phyloP scores from a whole-genome alignment of 768 basidiomycete species.

The Punctularia strigosozonata region DNA sequence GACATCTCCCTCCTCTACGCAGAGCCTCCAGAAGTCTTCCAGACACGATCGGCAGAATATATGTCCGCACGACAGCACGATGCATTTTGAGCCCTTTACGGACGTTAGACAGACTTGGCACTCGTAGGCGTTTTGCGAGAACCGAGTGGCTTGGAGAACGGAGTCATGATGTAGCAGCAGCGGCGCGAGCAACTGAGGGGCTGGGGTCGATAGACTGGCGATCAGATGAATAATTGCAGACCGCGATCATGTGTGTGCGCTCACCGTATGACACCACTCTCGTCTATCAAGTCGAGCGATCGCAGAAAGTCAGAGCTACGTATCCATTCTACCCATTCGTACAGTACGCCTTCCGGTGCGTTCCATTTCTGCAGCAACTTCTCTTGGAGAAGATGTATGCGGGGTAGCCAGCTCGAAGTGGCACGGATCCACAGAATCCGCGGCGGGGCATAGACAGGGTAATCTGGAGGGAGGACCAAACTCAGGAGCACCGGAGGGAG shows the following conservation, averaged over 20 bases:
- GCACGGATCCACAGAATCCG: constrained; percentile 40
- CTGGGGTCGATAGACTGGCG: constrained; percentile 41
- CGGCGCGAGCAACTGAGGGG: constrained; percentile 39
- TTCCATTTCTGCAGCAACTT: constrained; percentile 47
- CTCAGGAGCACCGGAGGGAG: constrained; percentile 57
- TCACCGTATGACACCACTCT: constrained; percentile 26
- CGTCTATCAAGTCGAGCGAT: constrained; percentile 26
- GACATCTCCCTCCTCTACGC: constrained; percentile 71
- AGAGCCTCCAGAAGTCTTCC: constrained; percentile 70
- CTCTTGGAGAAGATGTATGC: constrained; percentile 22
- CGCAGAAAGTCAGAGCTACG: constrained; percentile 54
- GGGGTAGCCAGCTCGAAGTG: constrained; percentile 48
- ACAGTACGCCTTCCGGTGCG: constrained; percentile 48
- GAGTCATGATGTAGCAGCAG: constrained; percentile 38
- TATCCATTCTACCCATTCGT: constrained; percentile 62
- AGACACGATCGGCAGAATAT: constrained; percentile 80
- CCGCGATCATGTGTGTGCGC: constrained; percentile 8
- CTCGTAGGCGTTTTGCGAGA: constrained; percentile 51
- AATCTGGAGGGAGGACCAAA: constrained; percentile 37
- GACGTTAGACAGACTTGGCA: constrained; percentile 71
- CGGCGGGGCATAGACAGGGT: constrained; percentile 46
- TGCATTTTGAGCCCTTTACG: constrained; percentile 64
- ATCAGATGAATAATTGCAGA: constrained; percentile 6
- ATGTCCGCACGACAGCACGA: constrained; percentile 61
- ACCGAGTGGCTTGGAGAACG: constrained; percentile 34